Evolutionary conservation across 1,284 basidiomycete genomes (phyloP), one percentile per base, ranked within the genome.

Genomic region (Ceratobasidium sp.): DNA sequence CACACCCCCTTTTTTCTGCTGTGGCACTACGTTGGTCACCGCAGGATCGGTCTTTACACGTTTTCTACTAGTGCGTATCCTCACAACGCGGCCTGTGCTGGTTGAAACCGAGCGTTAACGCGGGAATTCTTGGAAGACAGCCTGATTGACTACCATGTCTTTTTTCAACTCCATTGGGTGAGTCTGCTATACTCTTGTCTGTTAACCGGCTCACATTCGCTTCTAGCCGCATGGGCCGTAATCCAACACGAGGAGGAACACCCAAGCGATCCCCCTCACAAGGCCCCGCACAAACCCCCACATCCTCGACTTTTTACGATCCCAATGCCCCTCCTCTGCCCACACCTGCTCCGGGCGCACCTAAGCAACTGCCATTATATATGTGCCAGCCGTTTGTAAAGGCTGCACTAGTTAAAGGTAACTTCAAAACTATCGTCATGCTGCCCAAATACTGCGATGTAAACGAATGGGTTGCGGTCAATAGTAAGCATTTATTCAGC

Each of bases 371-470:
- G 74, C 90, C 93, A 0, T 81, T 97, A 30, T 96, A 95, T 77
- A 83, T 96, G n/a, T 93, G 90, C 77, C 92, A 91, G 74, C 94
- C 94, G 2, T 99, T 99, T 76, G 94, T 96, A 62, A 95, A 98
- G 75, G 93, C 95, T 0, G 94, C 96, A 0, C 84, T 99, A 30
- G 95, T 99, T 73, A 98, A 98, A 78, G 96, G 96, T 16, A 96
- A 94, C 77, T 98, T 98, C 82, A 98, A 98, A 81, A 98, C 95
- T 1, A 98, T 99, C 74, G 95, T 98, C 44, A 92, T 95, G 80
- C 85, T 97, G 41, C 97, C 97, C 19, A 98, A 98, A 78, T 98
- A 96, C 76, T 91, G 95, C 46, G 93, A 97, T 77, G 91, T 95
- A 59, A 95, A 94, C 85, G 97, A 99, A 79, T 99, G 97, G 97